phyloP scores from a whole-genome alignment of 169 alveolate genomes.

The Eimeria tenella region DNA sequence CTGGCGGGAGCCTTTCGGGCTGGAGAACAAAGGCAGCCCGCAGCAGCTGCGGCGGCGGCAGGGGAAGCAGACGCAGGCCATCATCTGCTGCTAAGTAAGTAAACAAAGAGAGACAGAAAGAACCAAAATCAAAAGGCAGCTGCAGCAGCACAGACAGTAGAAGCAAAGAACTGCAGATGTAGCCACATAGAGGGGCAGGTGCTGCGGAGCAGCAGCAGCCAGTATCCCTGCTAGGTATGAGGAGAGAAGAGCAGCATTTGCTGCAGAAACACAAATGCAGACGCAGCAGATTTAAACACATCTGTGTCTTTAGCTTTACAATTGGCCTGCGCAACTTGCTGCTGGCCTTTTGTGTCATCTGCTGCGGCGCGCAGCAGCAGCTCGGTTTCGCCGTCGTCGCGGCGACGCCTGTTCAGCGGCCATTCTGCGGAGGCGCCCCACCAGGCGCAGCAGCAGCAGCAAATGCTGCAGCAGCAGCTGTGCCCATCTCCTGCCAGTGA shows the following conservation, averaged over 20 bases:
- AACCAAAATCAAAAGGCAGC: background rate
- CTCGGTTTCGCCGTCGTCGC: background rate
- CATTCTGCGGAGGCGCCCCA: constrained; percentile 4
- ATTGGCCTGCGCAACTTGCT: background rate
- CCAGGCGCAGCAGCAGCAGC: constrained; percentile 43
- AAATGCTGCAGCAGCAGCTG: background rate
- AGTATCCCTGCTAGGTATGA: too few relatives aligned
- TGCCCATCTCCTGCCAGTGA: background rate
- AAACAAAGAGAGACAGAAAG: background rate
- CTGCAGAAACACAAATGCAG: background rate
- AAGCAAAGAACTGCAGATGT: background rate
- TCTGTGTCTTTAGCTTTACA: background rate
- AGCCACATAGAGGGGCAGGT: background rate
- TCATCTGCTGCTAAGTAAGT: constrained; percentile 11
- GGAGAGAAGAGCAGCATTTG: too few relatives aligned
- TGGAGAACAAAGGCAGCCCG: constrained; percentile 38
- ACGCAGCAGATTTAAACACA: background rate
- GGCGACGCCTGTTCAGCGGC: background rate
- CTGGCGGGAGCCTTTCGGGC: constrained; percentile 35
- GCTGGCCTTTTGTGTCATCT: background rate
- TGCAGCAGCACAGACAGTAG: background rate
- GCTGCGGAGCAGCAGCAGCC: background rate
- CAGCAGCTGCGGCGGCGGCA: constrained; percentile 23
- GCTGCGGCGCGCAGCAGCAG: background rate
- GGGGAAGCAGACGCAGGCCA: background rate